Percentiles rank a stretch among this genome's conserved stretches.
Conservation (phyloP, 345 rosid species). For the Pelargonium nanum region DNA sequence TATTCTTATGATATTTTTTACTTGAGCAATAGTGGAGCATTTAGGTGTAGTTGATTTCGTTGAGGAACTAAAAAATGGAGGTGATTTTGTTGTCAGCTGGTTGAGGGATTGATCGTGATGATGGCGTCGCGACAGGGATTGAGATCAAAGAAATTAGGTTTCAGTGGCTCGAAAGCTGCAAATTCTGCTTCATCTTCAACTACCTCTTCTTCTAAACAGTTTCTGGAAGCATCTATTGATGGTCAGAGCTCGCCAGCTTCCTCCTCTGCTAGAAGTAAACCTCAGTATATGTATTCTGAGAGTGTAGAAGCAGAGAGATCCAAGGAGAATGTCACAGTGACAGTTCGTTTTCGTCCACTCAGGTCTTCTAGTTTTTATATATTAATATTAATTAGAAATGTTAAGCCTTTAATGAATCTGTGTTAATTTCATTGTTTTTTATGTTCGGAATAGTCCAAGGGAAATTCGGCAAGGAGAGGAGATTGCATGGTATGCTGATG, state of each 20-base stretch:
- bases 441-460: constrained; percentile 52
- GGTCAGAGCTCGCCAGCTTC: constrained; percentile 95
- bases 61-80: background rate
- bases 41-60: background rate
- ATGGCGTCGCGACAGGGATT: constrained; percentile 70
- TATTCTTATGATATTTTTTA: background rate
- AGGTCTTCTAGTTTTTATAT: constrained; percentile 36
- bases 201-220: constrained; percentile 76
- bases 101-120: constrained; percentile 23
- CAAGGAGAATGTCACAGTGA: constrained; percentile 88
- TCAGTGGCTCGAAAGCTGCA: constrained; percentile 37
- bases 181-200: constrained; percentile 84
- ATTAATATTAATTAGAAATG: background rate
- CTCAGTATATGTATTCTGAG: constrained; percentile 51
- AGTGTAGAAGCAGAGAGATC: constrained; percentile 36
- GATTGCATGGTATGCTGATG: constrained; percentile 99
- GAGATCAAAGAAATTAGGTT: constrained; percentile 44
- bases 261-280: constrained; percentile 87
- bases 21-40: background rate
- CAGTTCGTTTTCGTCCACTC: constrained; percentile 94
- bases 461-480: constrained; percentile 97
- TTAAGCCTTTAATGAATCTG: background rate
- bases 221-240: constrained; percentile 69
- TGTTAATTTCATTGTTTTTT: constrained; percentile 16
- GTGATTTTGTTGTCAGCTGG: constrained; percentile 14